Evolutionary conservation across 768 basidiomycete genomes (phyloP), one percentile per base, ranked within the genome.

Genomic region (Gymnopilus dilepis): DNA sequence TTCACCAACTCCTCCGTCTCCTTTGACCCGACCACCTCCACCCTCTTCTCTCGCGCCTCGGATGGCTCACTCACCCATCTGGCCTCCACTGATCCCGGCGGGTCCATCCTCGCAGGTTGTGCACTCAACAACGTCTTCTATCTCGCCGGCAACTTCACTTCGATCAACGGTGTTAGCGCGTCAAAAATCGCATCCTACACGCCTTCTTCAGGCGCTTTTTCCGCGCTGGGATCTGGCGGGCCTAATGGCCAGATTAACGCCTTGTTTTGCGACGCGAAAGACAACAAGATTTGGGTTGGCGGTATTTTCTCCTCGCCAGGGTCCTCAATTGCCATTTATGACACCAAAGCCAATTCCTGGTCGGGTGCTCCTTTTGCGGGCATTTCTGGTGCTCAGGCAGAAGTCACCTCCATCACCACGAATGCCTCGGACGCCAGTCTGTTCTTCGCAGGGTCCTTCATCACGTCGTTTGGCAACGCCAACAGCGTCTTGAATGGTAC

Each of bases 401-500:
- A 83, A 66, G 93, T 99, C 56, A 73, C 80, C 26, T 90, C 91
- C 48, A 97, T 99, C 69, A 82, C 86, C 34, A 77, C 89, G 30
- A 92, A 91, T 67, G 77, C 87, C 34, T 88, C 92, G 56, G 81
- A 83, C 56, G 77, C 81, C 12, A 92, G 90, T 63, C 76, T 98
- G 56, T 90, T 95, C 72, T 95, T 99, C 70, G 84, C 91, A 0
- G 97, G 97, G 38, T 89, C 90, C 12, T 99, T 99, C 79, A 67
- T 90, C 58, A 90, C 92, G 2, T 77, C 85, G 1, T 95, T 93
- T 70, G 86, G 87, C 45, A 83, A 78, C 63, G 78, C 74, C 6
- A 75, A 80, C 31, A 70, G 76, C 15, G 56, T 67, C 42, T 66
- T 86, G 50, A 90, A 87, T 69, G 83, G 83, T 63, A 87, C 88